Base-by-base conservation (phyloP, 2,329 filamentous ascomycete species). In the Hymenoscyphus scutula region DNA sequence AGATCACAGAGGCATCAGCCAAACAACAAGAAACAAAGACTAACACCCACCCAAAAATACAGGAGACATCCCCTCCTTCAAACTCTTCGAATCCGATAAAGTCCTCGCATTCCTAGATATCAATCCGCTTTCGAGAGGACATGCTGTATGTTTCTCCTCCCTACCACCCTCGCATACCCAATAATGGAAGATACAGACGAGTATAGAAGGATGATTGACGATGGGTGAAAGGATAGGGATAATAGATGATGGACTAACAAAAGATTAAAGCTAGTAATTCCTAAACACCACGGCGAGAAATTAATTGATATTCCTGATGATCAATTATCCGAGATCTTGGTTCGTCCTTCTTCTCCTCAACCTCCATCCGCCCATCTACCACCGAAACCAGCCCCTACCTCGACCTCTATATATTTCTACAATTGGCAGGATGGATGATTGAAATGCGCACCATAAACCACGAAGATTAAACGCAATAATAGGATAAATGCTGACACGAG, bases 61-160 rank as follows among this genome's bases (percentile, higher is more conserved):
- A 97, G 93, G 93, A 69, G 94, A 98, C 65, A 97, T 99, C 76
- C 95, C 95, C 56, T 94, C 87, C 71, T 89, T 98, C 82, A 99
- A 97, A 84, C 88, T 99, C 78, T 93, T 91, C 75, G 95, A 99
- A 80, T 95, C 86, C 72, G 90, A 96, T 41, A 97, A 94, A 80
- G 91, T 94, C 54, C 83, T 97, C 66, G 95, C 95, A 10, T 99
- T 99, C 77, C 89, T 99, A 69, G 95, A 99, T 77, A 97, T 99
- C 78, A 89, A 92, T 68, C 95, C 95, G 3, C 80, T 98, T 25
- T 92, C 89, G 77, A 85, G 85, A 74, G 95, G 95, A 62, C 95
- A 99, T 74, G 91, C 93, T 68, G 94, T 97, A 82, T 72, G 87
- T 77, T 34, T 3, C 56, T 51, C 34, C 51, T 53, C 19, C 11